Conservation (phyloP, 805 yeast genomes). For the Myxozyma neotropica region DNA sequence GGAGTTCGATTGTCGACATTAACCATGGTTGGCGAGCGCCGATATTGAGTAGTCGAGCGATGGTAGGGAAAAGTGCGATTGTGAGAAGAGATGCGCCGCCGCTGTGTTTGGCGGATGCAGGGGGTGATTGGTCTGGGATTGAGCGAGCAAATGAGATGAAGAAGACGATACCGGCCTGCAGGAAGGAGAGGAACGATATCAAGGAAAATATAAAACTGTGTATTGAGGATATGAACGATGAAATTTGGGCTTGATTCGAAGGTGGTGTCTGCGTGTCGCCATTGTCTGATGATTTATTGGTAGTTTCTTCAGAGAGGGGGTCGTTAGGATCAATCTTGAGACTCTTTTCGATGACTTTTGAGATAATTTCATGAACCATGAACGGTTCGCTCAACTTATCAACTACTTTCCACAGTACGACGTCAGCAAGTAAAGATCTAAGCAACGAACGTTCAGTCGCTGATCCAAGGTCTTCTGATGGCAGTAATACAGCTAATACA, state of each 20-base stretch:
- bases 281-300: neutral
- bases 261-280: neutral
- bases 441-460: slow-evolving; percentile 47
- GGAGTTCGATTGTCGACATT: slow-evolving; percentile 30
- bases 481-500: slow-evolving; percentile 46
- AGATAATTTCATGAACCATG: slow-evolving; percentile 51
- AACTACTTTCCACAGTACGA: slow-evolving; percentile 48
- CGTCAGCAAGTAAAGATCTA: slow-evolving; percentile 48
- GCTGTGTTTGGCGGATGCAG: neutral
- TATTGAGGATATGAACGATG: neutral
- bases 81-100: slow-evolving; percentile 23
- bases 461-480: slow-evolving; percentile 49
- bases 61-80: slow-evolving; percentile 32
- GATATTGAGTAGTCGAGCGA: slow-evolving; percentile 27
- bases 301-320: too few relatives aligned
- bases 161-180: slow-evolving; percentile 25
- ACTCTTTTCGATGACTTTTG: slow-evolving; percentile 36
- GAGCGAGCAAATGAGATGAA: slow-evolving; percentile 20
- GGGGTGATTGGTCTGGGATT: neutral
- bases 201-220: slow-evolving; percentile 2
- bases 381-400: slow-evolving; percentile 56
- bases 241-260: neutral
- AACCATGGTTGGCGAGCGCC: slow-evolving; percentile 34
- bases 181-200: slow-evolving; percentile 10
- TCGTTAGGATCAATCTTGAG: slow-evolving; percentile 11